Conservation (phyloP, 169 alveolate genomes). For the Eimeria maxima region DNA sequence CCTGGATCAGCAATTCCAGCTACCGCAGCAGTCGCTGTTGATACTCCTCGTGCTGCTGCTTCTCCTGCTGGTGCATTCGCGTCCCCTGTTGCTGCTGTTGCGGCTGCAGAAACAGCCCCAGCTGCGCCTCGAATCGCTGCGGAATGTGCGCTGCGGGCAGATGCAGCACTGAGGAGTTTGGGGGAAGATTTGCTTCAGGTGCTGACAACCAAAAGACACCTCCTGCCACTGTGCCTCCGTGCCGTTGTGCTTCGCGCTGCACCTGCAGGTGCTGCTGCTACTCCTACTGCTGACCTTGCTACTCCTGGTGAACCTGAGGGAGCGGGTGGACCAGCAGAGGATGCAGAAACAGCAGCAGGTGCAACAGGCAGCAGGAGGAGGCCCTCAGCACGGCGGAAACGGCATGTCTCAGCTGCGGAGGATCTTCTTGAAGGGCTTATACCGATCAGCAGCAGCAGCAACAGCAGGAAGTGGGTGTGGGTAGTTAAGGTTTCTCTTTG, state of each 20-base stretch:
- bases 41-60: background rate
- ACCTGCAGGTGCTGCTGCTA: conserved; percentile 7
- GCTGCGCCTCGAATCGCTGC: conserved; percentile 45
- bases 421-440: conserved; percentile 23
- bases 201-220: background rate
- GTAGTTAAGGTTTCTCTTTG: conserved; percentile 14
- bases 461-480: conserved; percentile 23
- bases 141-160: background rate
- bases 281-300: background rate
- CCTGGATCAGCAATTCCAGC: background rate
- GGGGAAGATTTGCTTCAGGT: conserved; percentile 26
- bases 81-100: background rate
- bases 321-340: background rate
- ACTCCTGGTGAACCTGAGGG: background rate
- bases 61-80: background rate
- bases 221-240: conserved; percentile 36
- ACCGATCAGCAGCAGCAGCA: conserved; percentile 45
- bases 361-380: conserved; percentile 34
- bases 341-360: conserved; percentile 2
- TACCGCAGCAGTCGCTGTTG: background rate
- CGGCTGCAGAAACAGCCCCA: background rate
- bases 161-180: background rate
- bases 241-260: conserved; percentile 21
- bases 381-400: background rate
- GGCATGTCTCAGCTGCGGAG: conserved; percentile 4